Conservation (phyloP, 1,139 yeast species). For the Pichia sp. region DNA sequence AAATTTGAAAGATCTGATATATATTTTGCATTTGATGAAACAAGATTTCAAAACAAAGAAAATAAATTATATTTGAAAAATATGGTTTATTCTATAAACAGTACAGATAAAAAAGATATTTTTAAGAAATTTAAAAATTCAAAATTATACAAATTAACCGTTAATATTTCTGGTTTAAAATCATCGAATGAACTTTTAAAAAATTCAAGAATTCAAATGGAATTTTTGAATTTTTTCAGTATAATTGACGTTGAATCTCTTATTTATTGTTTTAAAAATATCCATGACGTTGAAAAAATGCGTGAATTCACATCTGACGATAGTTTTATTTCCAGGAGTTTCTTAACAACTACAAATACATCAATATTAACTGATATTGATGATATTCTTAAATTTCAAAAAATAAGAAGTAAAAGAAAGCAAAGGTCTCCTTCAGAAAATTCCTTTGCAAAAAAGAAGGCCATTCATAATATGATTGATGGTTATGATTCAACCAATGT, state of each 20-base stretch:
- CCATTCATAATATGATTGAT: too few species aligned
- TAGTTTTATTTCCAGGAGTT: conserved; percentile 16
- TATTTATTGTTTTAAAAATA: conserved; percentile 8
- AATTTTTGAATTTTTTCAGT: conserved; percentile 17
- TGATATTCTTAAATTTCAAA: conserved; percentile 8
- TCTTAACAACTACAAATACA: conserved; percentile 15
- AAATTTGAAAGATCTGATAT: conserved; percentile 8
- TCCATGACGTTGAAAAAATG: conserved; percentile 10
- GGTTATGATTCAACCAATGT: not conserved
- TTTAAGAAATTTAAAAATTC: conserved; percentile 4
- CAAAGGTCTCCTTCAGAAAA: too few species aligned
- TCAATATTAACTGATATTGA: conserved; percentile 12
- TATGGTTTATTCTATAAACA: conserved; percentile 9
- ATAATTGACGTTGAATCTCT: conserved; percentile 11
- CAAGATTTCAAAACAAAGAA: conserved; percentile 1
- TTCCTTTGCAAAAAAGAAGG: too few species aligned
- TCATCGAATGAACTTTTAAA: not conserved
- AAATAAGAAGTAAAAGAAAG: not conserved
- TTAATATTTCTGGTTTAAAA: conserved; percentile 12
- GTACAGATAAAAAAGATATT: conserved; percentile 9
- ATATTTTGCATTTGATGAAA: conserved; percentile 15
- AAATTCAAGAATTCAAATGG: conserved; percentile 11
- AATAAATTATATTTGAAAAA: conserved; percentile 5
- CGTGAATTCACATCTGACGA: conserved; percentile 12
- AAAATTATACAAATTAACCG: conserved; percentile 13